A percentile compares a stretch with the other conserved stretches of the same genome.
Evolutionary conservation across 2,329 filamentous ascomycete species (phyloP).

Genomic region (Cladosporium sphaerospermum): DNA sequence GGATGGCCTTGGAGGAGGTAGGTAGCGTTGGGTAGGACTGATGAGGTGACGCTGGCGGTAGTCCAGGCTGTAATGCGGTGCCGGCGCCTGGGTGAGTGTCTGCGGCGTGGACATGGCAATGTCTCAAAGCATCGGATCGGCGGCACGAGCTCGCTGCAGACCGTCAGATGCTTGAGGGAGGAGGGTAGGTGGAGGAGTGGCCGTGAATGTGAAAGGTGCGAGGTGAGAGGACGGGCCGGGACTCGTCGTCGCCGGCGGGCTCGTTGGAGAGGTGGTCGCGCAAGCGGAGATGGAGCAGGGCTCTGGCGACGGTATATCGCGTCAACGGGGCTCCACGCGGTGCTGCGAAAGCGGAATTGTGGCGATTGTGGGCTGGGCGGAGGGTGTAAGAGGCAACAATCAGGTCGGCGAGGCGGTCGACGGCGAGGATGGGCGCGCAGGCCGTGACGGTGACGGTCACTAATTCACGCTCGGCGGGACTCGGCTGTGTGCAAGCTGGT

Average conservation of each 20-base stretch:
- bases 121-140: constrained; percentile 12
- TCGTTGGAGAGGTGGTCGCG: constrained; percentile 4
- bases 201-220: not conserved
- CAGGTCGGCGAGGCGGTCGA: not conserved
- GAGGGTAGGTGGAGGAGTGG: not conserved
- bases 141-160: constrained; percentile 7
- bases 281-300: constrained; percentile 7
- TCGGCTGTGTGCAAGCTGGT: constrained; percentile 6
- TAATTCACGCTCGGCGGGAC: constrained; percentile 7
- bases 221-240: not conserved
- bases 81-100: constrained; percentile 27
- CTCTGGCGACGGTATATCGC: constrained; percentile 6
- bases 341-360: not conserved
- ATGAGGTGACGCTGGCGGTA: constrained; percentile 26
- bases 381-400: not conserved
- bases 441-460: constrained; percentile 7
- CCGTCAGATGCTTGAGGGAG: not conserved
- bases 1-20: constrained; percentile 28
- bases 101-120: constrained; percentile 27
- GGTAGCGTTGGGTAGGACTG: constrained; percentile 25
- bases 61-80: constrained; percentile 25
- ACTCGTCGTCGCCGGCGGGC: not conserved
- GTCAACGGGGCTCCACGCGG: not conserved
- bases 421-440: not conserved
- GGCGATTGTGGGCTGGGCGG: not conserved